Evolutionary conservation across 2,329 filamentous ascomycete genomes (phyloP).

Genomic region (Monilinia fructigena): DNA sequence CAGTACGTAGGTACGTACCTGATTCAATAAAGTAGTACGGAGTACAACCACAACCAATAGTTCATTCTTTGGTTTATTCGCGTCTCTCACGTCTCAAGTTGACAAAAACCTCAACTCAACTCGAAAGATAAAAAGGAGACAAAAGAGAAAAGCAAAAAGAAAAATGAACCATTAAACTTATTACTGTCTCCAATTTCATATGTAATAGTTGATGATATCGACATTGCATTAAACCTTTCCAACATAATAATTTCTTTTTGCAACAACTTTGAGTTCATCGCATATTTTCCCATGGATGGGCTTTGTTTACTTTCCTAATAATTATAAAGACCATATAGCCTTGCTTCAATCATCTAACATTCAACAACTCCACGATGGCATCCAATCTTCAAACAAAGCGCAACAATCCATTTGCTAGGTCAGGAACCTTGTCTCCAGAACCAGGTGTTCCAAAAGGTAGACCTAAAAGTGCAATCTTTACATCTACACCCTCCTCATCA

Average conservation of each 20-base stretch:
- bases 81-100: constrained; percentile 10
- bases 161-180: constrained; percentile 1
- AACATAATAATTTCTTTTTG: background rate
- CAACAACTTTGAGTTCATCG: background rate
- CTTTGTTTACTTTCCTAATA: constrained; percentile 20
- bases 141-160: background rate
- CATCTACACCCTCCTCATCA: constrained; percentile 37
- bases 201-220: background rate
- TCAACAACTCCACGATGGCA: constrained; percentile 46
- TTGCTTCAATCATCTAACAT: constrained; percentile 22
- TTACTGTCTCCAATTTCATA: background rate
- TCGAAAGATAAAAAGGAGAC: background rate
- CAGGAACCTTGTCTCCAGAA: constrained; percentile 64
- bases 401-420: constrained; percentile 76
- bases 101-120: constrained; percentile 8
- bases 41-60: background rate
- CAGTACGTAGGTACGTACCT: background rate
- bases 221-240: background rate
- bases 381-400: constrained; percentile 68
- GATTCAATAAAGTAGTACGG: no score
- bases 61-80: background rate
- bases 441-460: constrained; percentile 52
- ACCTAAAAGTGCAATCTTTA: constrained; percentile 74
- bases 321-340: background rate
- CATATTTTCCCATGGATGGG: constrained; percentile 15